A percentile compares a stretch with the other conserved stretches of the same genome.
Evolutionary conservation across 2,329 filamentous ascomycete genomes (phyloP).

Genomic region (Fusarium proliferatum): DNA sequence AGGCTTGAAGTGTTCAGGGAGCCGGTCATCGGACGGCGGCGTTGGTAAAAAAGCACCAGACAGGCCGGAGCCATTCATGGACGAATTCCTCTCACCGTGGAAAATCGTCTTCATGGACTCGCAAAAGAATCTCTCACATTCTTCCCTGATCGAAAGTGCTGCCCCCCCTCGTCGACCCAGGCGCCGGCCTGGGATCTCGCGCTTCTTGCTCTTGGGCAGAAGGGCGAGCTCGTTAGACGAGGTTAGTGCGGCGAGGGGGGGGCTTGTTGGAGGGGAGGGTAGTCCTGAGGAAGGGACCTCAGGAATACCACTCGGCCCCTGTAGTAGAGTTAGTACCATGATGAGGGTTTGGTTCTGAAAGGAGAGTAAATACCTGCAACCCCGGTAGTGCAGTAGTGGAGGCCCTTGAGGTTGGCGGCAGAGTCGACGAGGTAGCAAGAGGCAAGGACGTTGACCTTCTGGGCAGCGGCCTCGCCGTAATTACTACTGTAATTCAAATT

Average conservation of each 20-base stretch:
- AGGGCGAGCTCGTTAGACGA: conserved; percentile 75
- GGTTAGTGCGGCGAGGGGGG: conserved; percentile 83
- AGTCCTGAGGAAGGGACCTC: conserved; percentile 87
- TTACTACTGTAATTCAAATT: conserved; percentile 78
- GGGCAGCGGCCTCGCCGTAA: conserved; percentile 76
- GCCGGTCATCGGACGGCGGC: conserved; percentile 63
- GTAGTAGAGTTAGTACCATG: conserved; percentile 35
- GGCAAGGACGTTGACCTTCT: conserved; percentile 82
- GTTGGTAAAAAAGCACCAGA: conserved; percentile 75
- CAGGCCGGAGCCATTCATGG: conserved; percentile 83
- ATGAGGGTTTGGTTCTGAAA: neutral
- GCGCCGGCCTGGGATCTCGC: conserved; percentile 55
- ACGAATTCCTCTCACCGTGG: conserved; percentile 91
- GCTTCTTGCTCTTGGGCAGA: conserved; percentile 65
- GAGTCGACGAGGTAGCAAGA: conserved; percentile 89
- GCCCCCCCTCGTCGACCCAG: conserved; percentile 82
- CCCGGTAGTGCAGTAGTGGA: conserved; percentile 96
- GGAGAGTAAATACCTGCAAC: conserved; percentile 71
- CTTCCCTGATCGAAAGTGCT: conserved; percentile 96
- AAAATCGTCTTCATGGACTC: conserved; percentile 94
- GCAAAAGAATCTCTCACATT: conserved; percentile 99
- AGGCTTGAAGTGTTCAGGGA: conserved; percentile 51
- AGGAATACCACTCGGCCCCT: conserved; percentile 95
- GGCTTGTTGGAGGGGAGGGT: conserved; percentile 87
- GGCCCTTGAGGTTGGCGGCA: conserved; percentile 78